Base-by-base conservation (phyloP, 73 alveolate species). In the Symbiodinium pilosum region DNA sequence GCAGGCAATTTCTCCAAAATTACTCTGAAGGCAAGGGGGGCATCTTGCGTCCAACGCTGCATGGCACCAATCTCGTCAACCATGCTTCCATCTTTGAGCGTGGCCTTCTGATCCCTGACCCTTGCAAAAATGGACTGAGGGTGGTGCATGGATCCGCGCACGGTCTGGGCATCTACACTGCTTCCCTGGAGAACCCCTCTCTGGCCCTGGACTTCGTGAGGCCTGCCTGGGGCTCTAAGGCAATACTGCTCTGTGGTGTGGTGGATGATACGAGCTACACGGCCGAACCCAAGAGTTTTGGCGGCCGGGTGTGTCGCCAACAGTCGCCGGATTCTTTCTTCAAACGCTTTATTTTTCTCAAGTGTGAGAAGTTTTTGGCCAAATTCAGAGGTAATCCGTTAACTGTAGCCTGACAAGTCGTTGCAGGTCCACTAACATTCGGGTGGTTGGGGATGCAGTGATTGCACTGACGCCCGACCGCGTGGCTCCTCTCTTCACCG, bases 11-110 rank as follows among this genome's bases (percentile, higher is more conserved):
- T 39, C 47, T 75, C 52, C 43, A 39, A 7, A 75, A 43, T 6
- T 39, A 38, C 52, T 38, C 51, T 14, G 47, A 26, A 16, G 87
- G 52, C 28, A 39, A 9, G 11, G 43, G 52, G 9, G 87, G 52
- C 51, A n/a, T 7, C 52, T 26, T 75, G 47, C 87, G 18, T 4
- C 52, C 87, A 12, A 75, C 87, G 9, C 30, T 75, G 52, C 87
- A 75, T 12, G 87, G 87, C 87, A 75, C 87, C 87, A 34, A 75
- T n/a, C 16, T 14, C 87, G 7, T 21, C 87, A 75, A 75, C 87
- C 47, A 38, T n/a, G 43, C 52, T 21, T 75, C 87, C 43, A 75
- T 75, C 44, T 75, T 75, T 39, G 43, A 34, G 43, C 87, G 47
- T 20, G 87, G 87, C 43, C n/a, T 75, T 28, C 87, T 75, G 28